Percentiles rank a stretch among this genome's conserved stretches.
phyloP scores from a whole-genome alignment of 202 grass and related monocot species.

The Panicum hallii region DNA sequence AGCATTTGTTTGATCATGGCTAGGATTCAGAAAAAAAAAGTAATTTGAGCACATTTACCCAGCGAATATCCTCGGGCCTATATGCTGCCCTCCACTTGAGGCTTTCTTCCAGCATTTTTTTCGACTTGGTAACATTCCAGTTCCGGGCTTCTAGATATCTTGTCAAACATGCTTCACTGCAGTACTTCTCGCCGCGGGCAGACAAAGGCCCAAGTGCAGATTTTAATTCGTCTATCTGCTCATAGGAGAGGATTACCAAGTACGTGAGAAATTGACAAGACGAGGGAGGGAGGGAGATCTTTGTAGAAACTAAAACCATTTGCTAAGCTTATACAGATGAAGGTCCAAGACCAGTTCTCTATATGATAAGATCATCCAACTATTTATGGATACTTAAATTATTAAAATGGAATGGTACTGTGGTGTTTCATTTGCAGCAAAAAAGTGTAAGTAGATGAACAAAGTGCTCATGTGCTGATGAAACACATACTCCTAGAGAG shows the following conservation, averaged over 20 bases:
- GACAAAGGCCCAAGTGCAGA: conserved; percentile 70
- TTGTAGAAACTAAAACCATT: conserved; percentile 19
- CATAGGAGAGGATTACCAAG: conserved; percentile 1
- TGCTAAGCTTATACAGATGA: conserved; percentile 32
- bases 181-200: conserved; percentile 52
- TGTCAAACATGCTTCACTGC: conserved; percentile 63
- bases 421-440: background rate
- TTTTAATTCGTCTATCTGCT: conserved; percentile 78
- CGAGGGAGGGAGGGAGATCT: too few relatives aligned
- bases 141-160: conserved; percentile 84
- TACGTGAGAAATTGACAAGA: background rate
- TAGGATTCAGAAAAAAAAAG: background rate
- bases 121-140: conserved; percentile 83
- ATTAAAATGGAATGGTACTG: background rate
- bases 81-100: conserved; percentile 82
- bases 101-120: conserved; percentile 84
- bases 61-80: conserved; percentile 81
- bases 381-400: background rate
- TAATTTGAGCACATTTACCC: conserved; percentile 51
- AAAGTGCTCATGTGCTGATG: background rate
- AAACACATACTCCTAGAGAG: background rate
- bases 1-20: background rate
- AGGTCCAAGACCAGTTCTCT: background rate
- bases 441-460: conserved; percentile 3
- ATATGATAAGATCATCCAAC: background rate